Conservation (phyloP, 2,329 filamentous ascomycete genomes). For the Fusarium multiceps region DNA sequence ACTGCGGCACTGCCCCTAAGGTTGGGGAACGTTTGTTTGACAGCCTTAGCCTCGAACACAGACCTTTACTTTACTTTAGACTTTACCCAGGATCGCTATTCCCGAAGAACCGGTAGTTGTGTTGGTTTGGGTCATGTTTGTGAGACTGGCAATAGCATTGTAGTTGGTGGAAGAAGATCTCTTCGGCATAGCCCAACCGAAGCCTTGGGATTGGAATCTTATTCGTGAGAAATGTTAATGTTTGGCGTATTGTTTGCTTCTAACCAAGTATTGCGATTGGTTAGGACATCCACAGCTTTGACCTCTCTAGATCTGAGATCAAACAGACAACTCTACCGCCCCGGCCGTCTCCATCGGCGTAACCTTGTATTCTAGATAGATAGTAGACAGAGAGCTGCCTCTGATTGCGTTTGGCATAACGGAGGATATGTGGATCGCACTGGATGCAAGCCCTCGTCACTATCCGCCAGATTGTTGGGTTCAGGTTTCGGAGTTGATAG, state of each 20-base stretch:
- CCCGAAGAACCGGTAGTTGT: background rate
- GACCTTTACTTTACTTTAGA: background rate
- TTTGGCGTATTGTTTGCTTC: background rate
- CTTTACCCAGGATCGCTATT: background rate
- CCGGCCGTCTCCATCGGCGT: background rate
- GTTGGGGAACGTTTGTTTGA: background rate
- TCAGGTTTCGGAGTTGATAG: background rate
- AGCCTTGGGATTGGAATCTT: background rate
- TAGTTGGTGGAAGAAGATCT: background rate
- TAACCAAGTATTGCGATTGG: background rate
- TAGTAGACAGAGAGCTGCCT: background rate
- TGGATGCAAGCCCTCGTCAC: background rate
- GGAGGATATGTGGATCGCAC: background rate
- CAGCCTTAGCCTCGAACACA: background rate
- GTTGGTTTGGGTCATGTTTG: background rate
- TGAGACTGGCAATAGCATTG: background rate
- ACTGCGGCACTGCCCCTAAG: background rate
- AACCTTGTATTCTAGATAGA: background rate
- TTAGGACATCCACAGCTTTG: background rate
- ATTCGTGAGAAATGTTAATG: background rate
- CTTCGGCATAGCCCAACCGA: background rate
- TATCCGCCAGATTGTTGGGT: background rate
- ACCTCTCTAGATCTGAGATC: background rate
- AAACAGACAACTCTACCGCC: slow-evolving; percentile 9
- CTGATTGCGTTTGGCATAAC: background rate